Conservation (phyloP, 2,329 filamentous ascomycete species). For the Aureobasidium leucospermi region DNA sequence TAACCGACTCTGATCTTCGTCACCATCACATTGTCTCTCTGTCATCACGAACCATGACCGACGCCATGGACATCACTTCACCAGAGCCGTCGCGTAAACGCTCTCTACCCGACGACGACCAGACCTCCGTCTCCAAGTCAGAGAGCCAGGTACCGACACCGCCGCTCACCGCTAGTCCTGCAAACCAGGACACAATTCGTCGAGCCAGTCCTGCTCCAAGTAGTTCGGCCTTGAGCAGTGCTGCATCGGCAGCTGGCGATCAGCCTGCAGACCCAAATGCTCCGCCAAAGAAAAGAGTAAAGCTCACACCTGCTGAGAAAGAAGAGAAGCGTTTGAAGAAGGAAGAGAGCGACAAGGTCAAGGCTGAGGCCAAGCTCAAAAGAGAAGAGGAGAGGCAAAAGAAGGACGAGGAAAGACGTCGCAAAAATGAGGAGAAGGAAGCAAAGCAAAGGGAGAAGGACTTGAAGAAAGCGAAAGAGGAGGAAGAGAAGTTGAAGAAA, state of each 20-base stretch:
- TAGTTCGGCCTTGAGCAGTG: conserved; percentile 28
- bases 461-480: conserved; percentile 41
- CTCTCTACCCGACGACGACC: conserved; percentile 8
- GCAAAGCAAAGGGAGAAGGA: conserved; percentile 37
- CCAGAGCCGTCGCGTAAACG: conserved; percentile 17
- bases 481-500: conserved; percentile 32
- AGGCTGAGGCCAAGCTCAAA: conserved; percentile 22
- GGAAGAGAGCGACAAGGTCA: conserved; percentile 30
- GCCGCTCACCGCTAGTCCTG: conserved; percentile 13
- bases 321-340: conserved; percentile 32
- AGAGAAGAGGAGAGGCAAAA: conserved; percentile 24
- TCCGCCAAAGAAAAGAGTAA: conserved; percentile 31
- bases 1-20: not conserved
- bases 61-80: conserved; percentile 7
- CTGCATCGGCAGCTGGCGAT: conserved; percentile 15
- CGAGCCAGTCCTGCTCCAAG: conserved; percentile 22
- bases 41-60: not conserved
- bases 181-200: conserved; percentile 3
- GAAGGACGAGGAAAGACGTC: conserved; percentile 25
- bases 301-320: conserved; percentile 37
- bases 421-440: conserved; percentile 35
- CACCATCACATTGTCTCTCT: not conserved
- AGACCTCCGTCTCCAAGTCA: not conserved
- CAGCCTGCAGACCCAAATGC: not conserved
- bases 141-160: conserved; percentile 15